A percentile compares a stretch with the other conserved stretches of the same genome.
Conservation (phyloP, 2,329 filamentous ascomycete genomes). For the Ophiostoma populinum region DNA sequence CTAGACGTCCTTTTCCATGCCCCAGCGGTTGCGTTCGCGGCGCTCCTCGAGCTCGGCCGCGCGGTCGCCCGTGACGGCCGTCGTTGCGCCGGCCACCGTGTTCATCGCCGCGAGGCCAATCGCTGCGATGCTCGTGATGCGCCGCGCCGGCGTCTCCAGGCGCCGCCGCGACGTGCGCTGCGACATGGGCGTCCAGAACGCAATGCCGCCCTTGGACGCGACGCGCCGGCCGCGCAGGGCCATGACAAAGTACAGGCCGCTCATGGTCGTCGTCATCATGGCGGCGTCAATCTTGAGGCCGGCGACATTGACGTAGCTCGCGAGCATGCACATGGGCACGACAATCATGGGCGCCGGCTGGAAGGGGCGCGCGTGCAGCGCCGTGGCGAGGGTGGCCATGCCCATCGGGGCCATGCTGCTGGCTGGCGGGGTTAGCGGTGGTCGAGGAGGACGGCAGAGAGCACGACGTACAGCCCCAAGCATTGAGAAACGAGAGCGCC, state of each 20-base stretch:
- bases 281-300: conserved; percentile 40
- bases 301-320: conserved; percentile 41
- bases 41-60: conserved; percentile 31
- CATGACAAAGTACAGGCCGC: conserved; percentile 38
- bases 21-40: conserved; percentile 34
- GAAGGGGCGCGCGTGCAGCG: conserved; percentile 37
- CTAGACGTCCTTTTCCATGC: conserved; percentile 6
- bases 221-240: conserved; percentile 28
- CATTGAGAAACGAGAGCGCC: conserved; percentile 11
- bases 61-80: conserved; percentile 28
- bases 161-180: conserved; percentile 22
- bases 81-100: conserved; percentile 30
- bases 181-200: conserved; percentile 14
- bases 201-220: conserved; percentile 6
- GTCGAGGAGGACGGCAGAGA: not conserved
- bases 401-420: conserved; percentile 36
- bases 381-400: conserved; percentile 37
- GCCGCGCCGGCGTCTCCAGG: conserved; percentile 19
- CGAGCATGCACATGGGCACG: conserved; percentile 35
- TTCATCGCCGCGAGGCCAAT: conserved; percentile 33
- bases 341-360: conserved; percentile 32
- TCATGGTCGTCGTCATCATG: conserved; percentile 35
- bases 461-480: conserved; percentile 13
- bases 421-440: conserved; percentile 20
- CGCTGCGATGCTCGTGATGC: conserved; percentile 31